Conservation (phyloP, 148 eudicot species). For the Spergularia marina region DNA sequence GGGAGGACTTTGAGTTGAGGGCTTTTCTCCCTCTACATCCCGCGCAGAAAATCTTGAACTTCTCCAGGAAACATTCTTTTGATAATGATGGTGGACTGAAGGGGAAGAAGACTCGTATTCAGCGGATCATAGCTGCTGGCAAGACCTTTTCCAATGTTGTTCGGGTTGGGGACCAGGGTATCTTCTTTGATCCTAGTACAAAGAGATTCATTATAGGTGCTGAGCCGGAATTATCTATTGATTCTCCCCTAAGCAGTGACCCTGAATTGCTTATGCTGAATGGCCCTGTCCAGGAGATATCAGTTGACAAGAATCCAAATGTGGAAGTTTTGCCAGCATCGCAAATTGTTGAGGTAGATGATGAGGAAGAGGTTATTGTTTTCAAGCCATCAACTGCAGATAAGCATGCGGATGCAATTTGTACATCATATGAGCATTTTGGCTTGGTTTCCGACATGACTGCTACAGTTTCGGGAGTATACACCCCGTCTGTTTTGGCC, state of each 20-base stretch:
- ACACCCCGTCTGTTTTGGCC: conserved; percentile 25
- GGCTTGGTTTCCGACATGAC: conserved; percentile 29
- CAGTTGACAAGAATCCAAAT: conserved; percentile 20
- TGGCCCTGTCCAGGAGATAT: conserved; percentile 30
- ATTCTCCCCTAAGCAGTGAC: conserved; percentile 25
- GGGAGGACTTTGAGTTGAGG: conserved; percentile 91
- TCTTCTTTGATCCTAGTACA: conserved; percentile 53
- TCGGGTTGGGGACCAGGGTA: conserved; percentile 51
- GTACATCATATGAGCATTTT: conserved; percentile 35
- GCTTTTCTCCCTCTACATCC: conserved; percentile 86
- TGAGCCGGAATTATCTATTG: conserved; percentile 47
- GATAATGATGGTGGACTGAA: conserved; percentile 54
- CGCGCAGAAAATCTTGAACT: conserved; percentile 82
- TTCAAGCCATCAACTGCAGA: conserved; percentile 73
- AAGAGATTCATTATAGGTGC: conserved; percentile 64
- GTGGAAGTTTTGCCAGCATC: conserved; percentile 23
- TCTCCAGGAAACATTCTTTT: conserved; percentile 58
- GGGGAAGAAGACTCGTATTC: conserved; percentile 67
- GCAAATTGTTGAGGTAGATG: conserved; percentile 57
- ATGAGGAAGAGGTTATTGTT: conserved; percentile 93
- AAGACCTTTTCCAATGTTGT: conserved; percentile 68
- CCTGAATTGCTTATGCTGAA: conserved; percentile 28
- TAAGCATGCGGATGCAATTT: conserved; percentile 38
- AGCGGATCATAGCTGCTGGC: conserved; percentile 88
- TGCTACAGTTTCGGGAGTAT: conserved; percentile 31